Base-by-base conservation (phyloP, 2,329 filamentous ascomycete genomes). In the Sporothrix dimorphospora region DNA sequence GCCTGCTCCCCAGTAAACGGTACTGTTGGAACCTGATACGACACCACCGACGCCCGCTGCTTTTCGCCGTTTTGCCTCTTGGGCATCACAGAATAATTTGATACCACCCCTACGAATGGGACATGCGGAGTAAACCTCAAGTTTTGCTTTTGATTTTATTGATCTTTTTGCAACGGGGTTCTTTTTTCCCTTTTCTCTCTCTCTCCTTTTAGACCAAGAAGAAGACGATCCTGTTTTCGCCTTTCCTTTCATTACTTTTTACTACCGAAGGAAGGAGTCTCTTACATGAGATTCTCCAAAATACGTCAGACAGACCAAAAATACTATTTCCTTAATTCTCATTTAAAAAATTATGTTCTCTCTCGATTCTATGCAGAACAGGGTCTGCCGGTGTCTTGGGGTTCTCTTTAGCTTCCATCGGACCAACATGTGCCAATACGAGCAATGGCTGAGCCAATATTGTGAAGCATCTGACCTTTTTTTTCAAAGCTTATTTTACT, bases 1-100 rank as follows among this genome's bases (percentile, higher is more conserved):
- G 5, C 34, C 69, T 21, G 53, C 57, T 38, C 45, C 63, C 51
- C 70, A 72, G 72, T 69, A 69, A 57, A 27, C 38, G 12, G n/a
- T n/a, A n/a, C 4, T 30, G 8, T 2, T 30, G 16, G 12, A 38
- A 34, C 27, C 14, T 65, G 59, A 65, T 27, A 65, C 59, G n/a
- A 65, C 34, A 12, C 21, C n/a, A 11, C 27, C 16, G 30, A 11
- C 34, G 19, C 47, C 47, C 5, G 16, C n/a, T 7, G 16, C 19
- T n/a, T 21, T 21, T 16, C 16, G 16, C 4, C n/a, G 19, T 59
- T 19, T 14, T 21, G 30, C 27, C 27, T 8, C 8, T 19, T n/a
- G n/a, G 12, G 53, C 57, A 42, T 16, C 42, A 47, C 42, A 47
- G 30, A 47, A 42, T 42, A 42, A 40, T 61, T 65, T 65, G 40